A percentile compares a stretch with the other conserved stretches of the same genome.
Conservation (phyloP, 306 rosid species). For the Dalbergia cochinchinensis region DNA sequence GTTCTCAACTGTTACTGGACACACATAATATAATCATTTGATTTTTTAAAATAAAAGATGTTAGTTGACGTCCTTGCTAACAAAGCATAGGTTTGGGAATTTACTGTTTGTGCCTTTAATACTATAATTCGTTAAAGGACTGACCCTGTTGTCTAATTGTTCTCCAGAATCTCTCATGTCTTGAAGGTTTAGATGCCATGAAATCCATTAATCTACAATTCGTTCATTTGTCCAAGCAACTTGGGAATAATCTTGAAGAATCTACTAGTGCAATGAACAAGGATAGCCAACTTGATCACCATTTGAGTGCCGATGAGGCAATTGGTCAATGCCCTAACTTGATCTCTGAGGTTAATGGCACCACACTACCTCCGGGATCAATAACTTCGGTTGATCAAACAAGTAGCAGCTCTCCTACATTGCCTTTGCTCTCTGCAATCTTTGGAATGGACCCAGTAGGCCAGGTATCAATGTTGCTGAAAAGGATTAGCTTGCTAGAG, state of each 20-base stretch:
- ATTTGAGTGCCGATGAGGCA: slow-evolving; percentile 34
- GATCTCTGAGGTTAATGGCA: slow-evolving; percentile 38
- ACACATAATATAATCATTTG: not conserved
- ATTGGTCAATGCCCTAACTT: slow-evolving; percentile 27
- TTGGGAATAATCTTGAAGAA: slow-evolving; percentile 25
- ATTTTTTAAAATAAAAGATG: slow-evolving; percentile 1
- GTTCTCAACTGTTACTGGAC: not conserved
- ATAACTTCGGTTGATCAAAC: slow-evolving; percentile 46
- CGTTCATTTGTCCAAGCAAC: slow-evolving; percentile 8
- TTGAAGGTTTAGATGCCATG: slow-evolving; percentile 51
- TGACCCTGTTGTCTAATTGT: slow-evolving; percentile 33
- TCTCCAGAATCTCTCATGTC: slow-evolving; percentile 66
- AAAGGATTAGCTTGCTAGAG: slow-evolving; percentile 60
- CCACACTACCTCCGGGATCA: not conserved
- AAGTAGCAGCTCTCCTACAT: slow-evolving; percentile 40
- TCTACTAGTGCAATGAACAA: slow-evolving; percentile 11
- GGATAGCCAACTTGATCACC: slow-evolving; percentile 38
- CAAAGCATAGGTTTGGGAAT: slow-evolving; percentile 6
- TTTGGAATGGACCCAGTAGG: slow-evolving; percentile 66
- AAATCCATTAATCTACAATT: slow-evolving; percentile 33
- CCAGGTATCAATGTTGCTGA: slow-evolving; percentile 66
- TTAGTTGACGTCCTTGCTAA: not conserved
- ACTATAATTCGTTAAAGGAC: slow-evolving; percentile 11
- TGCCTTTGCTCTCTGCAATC: slow-evolving; percentile 64
- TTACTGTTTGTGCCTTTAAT: slow-evolving; percentile 5